Base-by-base conservation (phyloP, 257 asterid genomes). In the Fraxinus anomala region DNA sequence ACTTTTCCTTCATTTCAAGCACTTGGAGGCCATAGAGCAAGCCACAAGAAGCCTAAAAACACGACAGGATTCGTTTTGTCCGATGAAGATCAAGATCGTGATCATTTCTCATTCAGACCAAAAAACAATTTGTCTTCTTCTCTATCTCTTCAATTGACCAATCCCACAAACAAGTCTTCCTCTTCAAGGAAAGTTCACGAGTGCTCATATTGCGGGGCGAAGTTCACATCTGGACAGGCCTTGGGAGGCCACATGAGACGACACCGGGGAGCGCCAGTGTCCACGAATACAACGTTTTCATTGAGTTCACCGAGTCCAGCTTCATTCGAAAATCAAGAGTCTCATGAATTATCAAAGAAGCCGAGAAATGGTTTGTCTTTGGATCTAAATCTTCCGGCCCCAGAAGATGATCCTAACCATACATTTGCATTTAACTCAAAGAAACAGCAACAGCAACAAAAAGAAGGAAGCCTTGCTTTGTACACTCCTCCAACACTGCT, bases 341-440 rank as follows among this genome's bases (percentile, higher is more conserved):
- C 67, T 39, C 76, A 80, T 4, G 83, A 81, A 2, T 63, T 63
- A 30, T 28, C 73, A 7, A 83, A 77, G 70, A 86, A 75, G 76
- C 61, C 72, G 44, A 77, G 56, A 81, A 82, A 40, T n/a, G 84
- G 83, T 42, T 77, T 93, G 24, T 81, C 88, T 12, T 79, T 93
- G 85, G 97, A 93, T 87, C 97, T 93, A 70, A 93, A 93, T 61
- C 91, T 89, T 74, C 93, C 95, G 28, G 92, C 91, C 9, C 92
- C 91, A 4, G 90, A 81, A 51, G 91, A 88, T 47, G 91, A 89
- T 77, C 85, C 80, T 37, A 81, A 83, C 36, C 81, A 70, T 11
- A 83, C 76, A 75, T 79, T 74, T 47, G 84, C 80, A 34, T 73
- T 82, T 61, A 81, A 75, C 33, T 54, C 56, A 34, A 75, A 83